Percentiles rank a stretch among this genome's conserved stretches.
phyloP scores from a whole-genome alignment of 2,329 filamentous ascomycete species.

The Paracorniculantispora psalliotae region DNA sequence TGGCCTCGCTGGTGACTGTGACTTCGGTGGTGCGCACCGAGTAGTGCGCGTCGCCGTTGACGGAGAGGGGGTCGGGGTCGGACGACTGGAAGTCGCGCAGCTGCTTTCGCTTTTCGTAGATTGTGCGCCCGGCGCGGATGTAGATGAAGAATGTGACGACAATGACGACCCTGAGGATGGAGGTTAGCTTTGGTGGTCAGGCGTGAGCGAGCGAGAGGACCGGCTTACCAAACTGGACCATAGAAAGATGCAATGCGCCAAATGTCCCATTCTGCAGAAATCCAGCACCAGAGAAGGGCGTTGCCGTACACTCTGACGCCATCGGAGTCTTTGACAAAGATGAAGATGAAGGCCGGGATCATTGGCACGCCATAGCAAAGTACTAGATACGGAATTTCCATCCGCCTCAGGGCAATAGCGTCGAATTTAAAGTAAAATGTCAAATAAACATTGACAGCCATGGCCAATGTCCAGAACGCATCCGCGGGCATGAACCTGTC shows the following conservation, averaged over 20 bases:
- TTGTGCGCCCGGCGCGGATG: constrained; percentile 58
- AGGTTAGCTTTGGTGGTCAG: background rate
- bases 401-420: constrained; percentile 53
- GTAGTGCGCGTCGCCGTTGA: constrained; percentile 35
- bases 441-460: constrained; percentile 79
- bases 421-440: constrained; percentile 75
- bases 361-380: constrained; percentile 70
- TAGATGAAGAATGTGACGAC: constrained; percentile 61
- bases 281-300: constrained; percentile 79
- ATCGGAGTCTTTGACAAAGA: constrained; percentile 54
- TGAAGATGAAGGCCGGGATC: constrained; percentile 60
- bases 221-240: constrained; percentile 58
- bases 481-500: constrained; percentile 74
- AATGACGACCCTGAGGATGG: constrained; percentile 50
- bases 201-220: background rate
- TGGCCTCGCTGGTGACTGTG: constrained; percentile 11
- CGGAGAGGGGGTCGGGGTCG: constrained; percentile 34
- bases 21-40: constrained; percentile 44
- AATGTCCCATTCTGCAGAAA: constrained; percentile 60
- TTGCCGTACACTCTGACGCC: constrained; percentile 63
- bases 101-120: constrained; percentile 62
- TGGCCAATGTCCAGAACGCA: constrained; percentile 71
- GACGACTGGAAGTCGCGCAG: constrained; percentile 51
- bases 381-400: constrained; percentile 68
- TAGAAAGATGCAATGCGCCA: constrained; percentile 74